These are phyloP conservation scores for Myxozyma melibiosi DNA, from an alignment of 805 yeast species.

Conservation along the genomic window DNA sequence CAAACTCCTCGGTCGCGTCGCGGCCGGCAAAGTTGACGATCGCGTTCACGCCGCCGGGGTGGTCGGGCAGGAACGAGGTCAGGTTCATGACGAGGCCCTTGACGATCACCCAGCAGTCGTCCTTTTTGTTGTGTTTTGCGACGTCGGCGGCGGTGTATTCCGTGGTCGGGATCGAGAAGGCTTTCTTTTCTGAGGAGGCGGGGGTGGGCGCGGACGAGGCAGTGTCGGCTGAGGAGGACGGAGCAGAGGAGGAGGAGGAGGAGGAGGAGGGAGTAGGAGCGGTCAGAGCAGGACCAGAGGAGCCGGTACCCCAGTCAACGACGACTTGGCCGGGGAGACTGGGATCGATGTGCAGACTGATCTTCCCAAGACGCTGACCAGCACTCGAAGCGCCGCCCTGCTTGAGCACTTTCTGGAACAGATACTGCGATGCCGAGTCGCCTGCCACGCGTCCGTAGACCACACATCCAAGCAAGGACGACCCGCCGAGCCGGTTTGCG, in stretches of 20 bases:
- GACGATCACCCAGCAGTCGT: constrained; percentile 73
- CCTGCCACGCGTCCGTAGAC: constrained; percentile 55
- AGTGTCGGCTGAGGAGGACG: constrained; percentile 7
- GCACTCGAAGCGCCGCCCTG: constrained; percentile 38
- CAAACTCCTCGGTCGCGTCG: constrained; percentile 70
- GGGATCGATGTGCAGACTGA: constrained; percentile 46
- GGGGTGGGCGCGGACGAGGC: constrained; percentile 21
- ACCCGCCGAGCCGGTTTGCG: constrained; percentile 57
- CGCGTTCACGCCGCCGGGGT: constrained; percentile 68
- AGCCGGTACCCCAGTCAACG: constrained; percentile 31
- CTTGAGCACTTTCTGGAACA: constrained; percentile 42
- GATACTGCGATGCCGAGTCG: constrained; percentile 43
- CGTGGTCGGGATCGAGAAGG: constrained; percentile 50
- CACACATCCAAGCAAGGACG: constrained; percentile 58
- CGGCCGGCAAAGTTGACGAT: constrained; percentile 76
- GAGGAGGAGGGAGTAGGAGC: constrained; percentile 12
- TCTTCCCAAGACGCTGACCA: constrained; percentile 46
- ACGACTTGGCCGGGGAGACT: constrained; percentile 33
- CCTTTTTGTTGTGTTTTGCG: constrained; percentile 51
- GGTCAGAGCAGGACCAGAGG: constrained; percentile 12
- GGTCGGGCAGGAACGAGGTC: constrained; percentile 56
- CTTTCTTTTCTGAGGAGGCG: constrained; percentile 18
- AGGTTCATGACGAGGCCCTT: constrained; percentile 69
- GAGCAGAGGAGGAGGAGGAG: constrained; percentile 17
- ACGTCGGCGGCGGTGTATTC: constrained; percentile 53